Evolutionary conservation across 1,139 yeast genomes (phyloP).

Genomic region (Lodderomyces metapsilosis): DNA sequence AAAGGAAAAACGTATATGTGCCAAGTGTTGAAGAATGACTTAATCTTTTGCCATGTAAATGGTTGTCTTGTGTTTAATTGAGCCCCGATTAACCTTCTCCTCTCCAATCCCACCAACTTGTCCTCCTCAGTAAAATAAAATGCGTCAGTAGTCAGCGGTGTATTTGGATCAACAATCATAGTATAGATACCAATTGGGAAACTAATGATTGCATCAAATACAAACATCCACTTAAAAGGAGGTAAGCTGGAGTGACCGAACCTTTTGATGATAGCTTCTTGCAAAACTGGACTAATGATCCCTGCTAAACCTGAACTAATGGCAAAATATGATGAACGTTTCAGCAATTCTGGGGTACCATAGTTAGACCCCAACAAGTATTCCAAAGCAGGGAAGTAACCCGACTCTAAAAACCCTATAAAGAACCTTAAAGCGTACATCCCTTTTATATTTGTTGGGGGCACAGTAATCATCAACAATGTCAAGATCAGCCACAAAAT

Average conservation of each 20-base stretch:
- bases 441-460: constrained; percentile 35
- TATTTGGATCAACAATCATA: constrained; percentile 36
- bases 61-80: constrained; percentile 43
- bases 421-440: constrained; percentile 58
- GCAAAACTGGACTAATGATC: constrained; percentile 38
- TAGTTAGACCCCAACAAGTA: constrained; percentile 47
- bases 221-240: constrained; percentile 41
- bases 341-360: constrained; percentile 23
- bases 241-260: constrained; percentile 27
- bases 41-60: constrained; percentile 40
- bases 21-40: constrained; percentile 47
- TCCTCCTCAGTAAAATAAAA: constrained; percentile 36
- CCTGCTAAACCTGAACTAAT: constrained; percentile 28
- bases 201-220: constrained; percentile 37
- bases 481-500: constrained; percentile 59
- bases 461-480: constrained; percentile 46
- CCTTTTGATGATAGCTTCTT: constrained; percentile 29
- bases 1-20: constrained; percentile 49
- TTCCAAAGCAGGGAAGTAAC: constrained; percentile 58
- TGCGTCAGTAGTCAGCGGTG: constrained; percentile 39
- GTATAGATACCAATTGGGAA: constrained; percentile 37
- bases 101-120: constrained; percentile 35
- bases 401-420: constrained; percentile 57
- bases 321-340: constrained; percentile 49
- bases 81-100: constrained; percentile 47